Evolutionary conservation across 106 monocot genomes (phyloP).

Genomic region (Dioscorea alata): DNA sequence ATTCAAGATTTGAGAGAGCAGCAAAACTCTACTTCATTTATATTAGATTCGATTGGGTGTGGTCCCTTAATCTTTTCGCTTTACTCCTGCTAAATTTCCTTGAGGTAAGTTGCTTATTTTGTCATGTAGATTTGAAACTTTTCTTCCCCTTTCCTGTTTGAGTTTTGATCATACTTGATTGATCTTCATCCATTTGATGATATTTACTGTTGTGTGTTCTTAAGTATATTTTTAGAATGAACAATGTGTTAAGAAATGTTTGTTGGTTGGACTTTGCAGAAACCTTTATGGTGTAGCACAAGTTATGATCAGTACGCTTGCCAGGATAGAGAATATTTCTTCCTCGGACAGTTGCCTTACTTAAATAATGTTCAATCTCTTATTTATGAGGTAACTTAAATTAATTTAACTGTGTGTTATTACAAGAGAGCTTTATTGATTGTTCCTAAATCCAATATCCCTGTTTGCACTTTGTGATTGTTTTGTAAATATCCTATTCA

Average conservation of each 20-base stretch:
- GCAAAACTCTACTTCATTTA: slow-evolving; percentile 80
- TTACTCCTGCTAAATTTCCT: slow-evolving; percentile 79
- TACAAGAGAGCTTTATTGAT: no score
- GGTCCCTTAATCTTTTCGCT: slow-evolving; percentile 90
- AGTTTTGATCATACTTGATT: no score
- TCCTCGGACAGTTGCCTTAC: slow-evolving; percentile 89
- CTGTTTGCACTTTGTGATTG: no score
- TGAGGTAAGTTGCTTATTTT: slow-evolving; percentile 48
- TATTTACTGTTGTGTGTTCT: neutral
- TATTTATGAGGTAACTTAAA: slow-evolving; percentile 69
- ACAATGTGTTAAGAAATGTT: neutral
- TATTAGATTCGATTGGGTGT: slow-evolving; percentile 60
- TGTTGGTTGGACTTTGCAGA: slow-evolving; percentile 35
- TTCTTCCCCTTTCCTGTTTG: no score
- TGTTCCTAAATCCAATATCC: no score
- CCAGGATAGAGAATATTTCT: slow-evolving; percentile 72
- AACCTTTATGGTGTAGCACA: slow-evolving; percentile 73
- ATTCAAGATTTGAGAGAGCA: slow-evolving; percentile 54
- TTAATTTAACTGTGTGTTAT: neutral
- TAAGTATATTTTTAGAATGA: neutral
- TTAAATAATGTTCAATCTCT: slow-evolving; percentile 56
- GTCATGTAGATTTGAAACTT: neutral
- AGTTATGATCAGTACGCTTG: slow-evolving; percentile 41
- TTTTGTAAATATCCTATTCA: no score
- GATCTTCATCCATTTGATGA: neutral